Conservation (phyloP, 2,329 filamentous ascomycete species). For the Capronia epimyces region DNA sequence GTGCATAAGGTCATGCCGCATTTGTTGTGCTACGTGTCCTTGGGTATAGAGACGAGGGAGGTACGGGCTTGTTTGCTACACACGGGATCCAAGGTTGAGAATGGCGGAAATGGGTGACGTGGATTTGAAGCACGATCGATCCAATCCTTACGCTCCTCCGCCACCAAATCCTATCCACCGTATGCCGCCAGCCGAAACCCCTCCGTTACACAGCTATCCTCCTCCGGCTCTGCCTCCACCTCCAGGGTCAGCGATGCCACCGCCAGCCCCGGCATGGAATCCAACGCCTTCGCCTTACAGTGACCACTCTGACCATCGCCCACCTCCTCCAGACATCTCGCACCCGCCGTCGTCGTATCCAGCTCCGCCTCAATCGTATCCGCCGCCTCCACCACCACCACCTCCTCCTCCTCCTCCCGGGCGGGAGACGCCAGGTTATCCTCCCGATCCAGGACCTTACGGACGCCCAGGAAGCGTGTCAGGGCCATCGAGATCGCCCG, state of each 20-base stretch:
- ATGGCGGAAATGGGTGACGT: constrained; percentile 27
- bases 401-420: constrained; percentile 16
- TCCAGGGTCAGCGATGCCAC: constrained; percentile 23
- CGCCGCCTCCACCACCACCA: constrained; percentile 10
- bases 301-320: constrained; percentile 25
- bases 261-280: constrained; percentile 23
- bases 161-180: constrained; percentile 21
- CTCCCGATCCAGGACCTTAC: constrained; percentile 25
- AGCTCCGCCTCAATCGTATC: constrained; percentile 12
- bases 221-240: constrained; percentile 15
- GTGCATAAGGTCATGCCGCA: constrained; percentile 24
- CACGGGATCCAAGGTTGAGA: constrained; percentile 18
- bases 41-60: constrained; percentile 26
- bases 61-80: constrained; percentile 17
- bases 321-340: constrained; percentile 22
- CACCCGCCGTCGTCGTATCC: constrained; percentile 21
- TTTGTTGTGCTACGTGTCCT: constrained; percentile 23
- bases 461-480: constrained; percentile 28
- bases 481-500: constrained; percentile 26
- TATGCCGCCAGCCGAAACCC: constrained; percentile 28
- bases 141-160: constrained; percentile 23
- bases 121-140: constrained; percentile 25
- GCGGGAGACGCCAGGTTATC: constrained; percentile 22
- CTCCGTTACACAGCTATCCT: constrained; percentile 27
- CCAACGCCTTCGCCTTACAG: constrained; percentile 27